Percentiles rank a stretch among this genome's conserved stretches.
These are phyloP conservation scores for Phytophthora hibernalis DNA, from an alignment of 352 stramenopile genomes.

Conservation along the genomic window DNA sequence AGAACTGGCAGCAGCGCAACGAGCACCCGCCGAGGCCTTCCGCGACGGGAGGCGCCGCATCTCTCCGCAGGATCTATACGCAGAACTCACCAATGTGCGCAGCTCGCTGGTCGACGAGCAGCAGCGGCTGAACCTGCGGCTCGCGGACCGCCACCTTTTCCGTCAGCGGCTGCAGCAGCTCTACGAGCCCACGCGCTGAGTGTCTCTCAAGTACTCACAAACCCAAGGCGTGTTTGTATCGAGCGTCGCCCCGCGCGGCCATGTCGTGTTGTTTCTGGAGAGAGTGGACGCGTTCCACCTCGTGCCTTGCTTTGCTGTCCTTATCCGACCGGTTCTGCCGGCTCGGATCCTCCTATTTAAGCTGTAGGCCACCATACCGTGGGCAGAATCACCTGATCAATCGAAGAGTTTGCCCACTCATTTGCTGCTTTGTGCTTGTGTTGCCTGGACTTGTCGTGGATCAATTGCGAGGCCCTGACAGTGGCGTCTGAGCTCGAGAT, in stretches of 20 bases:
- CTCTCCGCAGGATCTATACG: constrained; percentile 46
- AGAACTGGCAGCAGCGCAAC: constrained; percentile 42
- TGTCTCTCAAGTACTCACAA: constrained; percentile 8
- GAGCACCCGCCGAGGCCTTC: constrained; percentile 37
- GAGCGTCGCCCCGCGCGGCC: constrained; percentile 10
- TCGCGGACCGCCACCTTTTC: constrained; percentile 52
- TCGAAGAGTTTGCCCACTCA: neutral
- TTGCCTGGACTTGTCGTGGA: neutral
- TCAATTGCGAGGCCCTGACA: too few species aligned
- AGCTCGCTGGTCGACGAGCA: constrained; percentile 52
- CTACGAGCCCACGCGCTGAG: constrained; percentile 49
- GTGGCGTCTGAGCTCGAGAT: too few species aligned
- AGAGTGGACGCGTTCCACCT: constrained; percentile 7
- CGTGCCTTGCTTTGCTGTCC: constrained; percentile 5
- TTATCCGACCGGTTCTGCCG: constrained; percentile 4
- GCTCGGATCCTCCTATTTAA: constrained; percentile 35
- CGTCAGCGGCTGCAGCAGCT: constrained; percentile 52
- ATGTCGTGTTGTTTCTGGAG: constrained; percentile 22
- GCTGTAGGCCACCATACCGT: constrained; percentile 9
- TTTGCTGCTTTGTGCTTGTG: neutral
- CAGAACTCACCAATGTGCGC: constrained; percentile 49
- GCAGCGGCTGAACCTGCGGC: constrained; percentile 46
- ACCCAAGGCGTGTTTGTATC: constrained; percentile 31
- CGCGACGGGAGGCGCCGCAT: constrained; percentile 40
- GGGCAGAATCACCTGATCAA: neutral